These are phyloP conservation scores for Nepenthes alata DNA, from an alignment of 179 eudicot species.

Conservation along the genomic window DNA sequence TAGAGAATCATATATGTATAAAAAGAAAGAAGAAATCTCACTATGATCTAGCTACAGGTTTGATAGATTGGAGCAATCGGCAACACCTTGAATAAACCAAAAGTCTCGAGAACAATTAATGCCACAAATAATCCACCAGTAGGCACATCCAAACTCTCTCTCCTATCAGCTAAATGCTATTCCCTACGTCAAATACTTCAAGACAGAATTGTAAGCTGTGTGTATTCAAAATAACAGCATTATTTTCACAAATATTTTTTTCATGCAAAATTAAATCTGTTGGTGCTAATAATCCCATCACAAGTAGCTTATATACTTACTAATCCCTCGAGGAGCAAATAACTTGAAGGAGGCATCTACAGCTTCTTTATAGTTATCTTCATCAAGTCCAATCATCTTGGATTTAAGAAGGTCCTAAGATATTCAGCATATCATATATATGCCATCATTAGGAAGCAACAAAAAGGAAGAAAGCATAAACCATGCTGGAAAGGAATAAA, in stretches of 20 bases:
- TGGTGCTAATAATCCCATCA: not conserved
- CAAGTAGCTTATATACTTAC: slow-evolving; percentile 34
- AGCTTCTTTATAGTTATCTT: slow-evolving; percentile 96
- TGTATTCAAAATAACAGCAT: not conserved
- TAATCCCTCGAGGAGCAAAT: slow-evolving; percentile 72
- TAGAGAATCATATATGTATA: too few relatives aligned
- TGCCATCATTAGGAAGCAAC: slow-evolving; percentile 8
- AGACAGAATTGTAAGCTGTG: too few relatives aligned
- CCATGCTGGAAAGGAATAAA: slow-evolving; percentile 5
- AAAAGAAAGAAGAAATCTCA: too few relatives aligned
- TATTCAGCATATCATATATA: slow-evolving; percentile 15
- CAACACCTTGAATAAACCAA: too few relatives aligned
- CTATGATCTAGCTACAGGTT: too few relatives aligned
- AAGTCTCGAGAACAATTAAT: too few relatives aligned
- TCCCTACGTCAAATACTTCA: too few relatives aligned
- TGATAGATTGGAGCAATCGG: too few relatives aligned
- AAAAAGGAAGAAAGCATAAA: not conserved
- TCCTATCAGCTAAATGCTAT: too few relatives aligned
- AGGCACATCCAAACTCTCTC: too few relatives aligned
- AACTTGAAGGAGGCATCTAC: slow-evolving; percentile 84
- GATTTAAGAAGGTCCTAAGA: slow-evolving; percentile 64
- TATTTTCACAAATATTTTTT: not conserved
- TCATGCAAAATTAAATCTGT: not conserved
- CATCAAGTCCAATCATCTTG: slow-evolving; percentile 63
- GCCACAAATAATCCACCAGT: too few relatives aligned